phyloP scores from a whole-genome alignment of 345 rosid species.

The Excoecaria cochinchinensis region DNA sequence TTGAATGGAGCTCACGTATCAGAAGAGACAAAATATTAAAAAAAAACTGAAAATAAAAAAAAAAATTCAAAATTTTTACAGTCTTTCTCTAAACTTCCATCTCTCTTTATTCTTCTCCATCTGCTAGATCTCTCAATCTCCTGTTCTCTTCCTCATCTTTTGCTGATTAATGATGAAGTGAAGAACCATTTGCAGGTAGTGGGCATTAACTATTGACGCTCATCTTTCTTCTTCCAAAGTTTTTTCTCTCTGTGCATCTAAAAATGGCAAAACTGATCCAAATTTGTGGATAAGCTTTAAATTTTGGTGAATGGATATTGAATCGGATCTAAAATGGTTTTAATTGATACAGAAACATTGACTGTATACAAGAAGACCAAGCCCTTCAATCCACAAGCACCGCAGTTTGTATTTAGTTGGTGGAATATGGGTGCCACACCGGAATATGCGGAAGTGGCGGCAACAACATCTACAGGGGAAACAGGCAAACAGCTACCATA shows the following conservation, averaged over 20 bases:
- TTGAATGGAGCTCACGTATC: too few species aligned
- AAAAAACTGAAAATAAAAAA: too few species aligned
- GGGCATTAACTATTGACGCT: not conserved
- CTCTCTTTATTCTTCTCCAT: too few species aligned
- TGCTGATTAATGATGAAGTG: slow-evolving; percentile 90
- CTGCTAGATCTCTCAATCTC: too few species aligned
- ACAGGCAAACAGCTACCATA: slow-evolving; percentile 22
- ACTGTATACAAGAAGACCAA: slow-evolving; percentile 81
- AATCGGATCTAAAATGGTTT: not conserved
- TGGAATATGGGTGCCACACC: slow-evolving; percentile 79
- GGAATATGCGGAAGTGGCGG: slow-evolving; percentile 49
- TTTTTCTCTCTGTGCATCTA: not conserved
- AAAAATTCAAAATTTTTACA: too few species aligned
- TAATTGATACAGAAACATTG: slow-evolving; percentile 68
- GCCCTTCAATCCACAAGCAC: slow-evolving; percentile 51
- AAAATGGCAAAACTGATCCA: not conserved
- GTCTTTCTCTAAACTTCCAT: too few species aligned
- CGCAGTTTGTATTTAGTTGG: slow-evolving; percentile 90
- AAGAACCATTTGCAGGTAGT: slow-evolving; percentile 99
- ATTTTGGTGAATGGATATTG: not conserved
- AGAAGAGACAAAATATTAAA: too few species aligned
- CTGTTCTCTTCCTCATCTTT: too few species aligned
- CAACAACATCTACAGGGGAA: slow-evolving; percentile 28
- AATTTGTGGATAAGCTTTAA: not conserved
- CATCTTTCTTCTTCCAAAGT: too few species aligned